Conservation (phyloP, 1,139 yeast species). For the Dujonia santamariae region DNA sequence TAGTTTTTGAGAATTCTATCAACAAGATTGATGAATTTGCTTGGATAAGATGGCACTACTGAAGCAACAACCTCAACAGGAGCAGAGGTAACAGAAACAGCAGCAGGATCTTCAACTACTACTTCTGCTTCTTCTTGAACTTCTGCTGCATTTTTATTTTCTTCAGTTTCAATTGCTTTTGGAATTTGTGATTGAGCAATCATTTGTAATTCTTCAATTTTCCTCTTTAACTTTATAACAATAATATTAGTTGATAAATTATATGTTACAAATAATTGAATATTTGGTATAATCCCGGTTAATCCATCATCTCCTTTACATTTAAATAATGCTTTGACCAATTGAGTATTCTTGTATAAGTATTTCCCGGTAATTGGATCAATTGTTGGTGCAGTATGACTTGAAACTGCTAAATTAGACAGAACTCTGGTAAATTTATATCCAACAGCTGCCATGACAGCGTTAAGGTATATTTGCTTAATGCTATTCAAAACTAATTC, state of each 20-base stretch:
- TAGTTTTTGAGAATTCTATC: conserved; percentile 15
- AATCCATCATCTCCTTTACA: conserved; percentile 4
- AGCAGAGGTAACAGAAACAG: background rate
- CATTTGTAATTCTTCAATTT: conserved; percentile 5
- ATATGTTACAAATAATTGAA: conserved; percentile 7
- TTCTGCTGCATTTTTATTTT: background rate
- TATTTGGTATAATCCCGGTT: conserved; percentile 4
- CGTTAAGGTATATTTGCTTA: conserved; percentile 37
- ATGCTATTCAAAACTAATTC: conserved; percentile 34
- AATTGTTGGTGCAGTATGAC: conserved; percentile 5
- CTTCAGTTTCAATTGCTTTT: background rate
- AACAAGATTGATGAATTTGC: conserved; percentile 3
- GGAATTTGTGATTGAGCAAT: background rate
- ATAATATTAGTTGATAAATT: conserved; percentile 8
- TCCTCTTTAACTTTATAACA: conserved; percentile 8
- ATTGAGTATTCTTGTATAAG: conserved; percentile 6
- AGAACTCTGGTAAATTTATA: conserved; percentile 31
- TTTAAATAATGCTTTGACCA: conserved; percentile 6
- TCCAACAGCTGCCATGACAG: conserved; percentile 35
- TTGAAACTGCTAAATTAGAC: conserved; percentile 25
- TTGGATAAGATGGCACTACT: conserved; percentile 2
- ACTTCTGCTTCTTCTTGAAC: background rate
- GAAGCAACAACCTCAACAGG: background rate
- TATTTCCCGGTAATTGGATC: conserved; percentile 6
- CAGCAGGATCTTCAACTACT: background rate